Percentiles rank a stretch among this genome's conserved stretches.
Evolutionary conservation across 2,329 filamentous ascomycete species (phyloP).

Genomic region (Fusarium keratoplasticum): DNA sequence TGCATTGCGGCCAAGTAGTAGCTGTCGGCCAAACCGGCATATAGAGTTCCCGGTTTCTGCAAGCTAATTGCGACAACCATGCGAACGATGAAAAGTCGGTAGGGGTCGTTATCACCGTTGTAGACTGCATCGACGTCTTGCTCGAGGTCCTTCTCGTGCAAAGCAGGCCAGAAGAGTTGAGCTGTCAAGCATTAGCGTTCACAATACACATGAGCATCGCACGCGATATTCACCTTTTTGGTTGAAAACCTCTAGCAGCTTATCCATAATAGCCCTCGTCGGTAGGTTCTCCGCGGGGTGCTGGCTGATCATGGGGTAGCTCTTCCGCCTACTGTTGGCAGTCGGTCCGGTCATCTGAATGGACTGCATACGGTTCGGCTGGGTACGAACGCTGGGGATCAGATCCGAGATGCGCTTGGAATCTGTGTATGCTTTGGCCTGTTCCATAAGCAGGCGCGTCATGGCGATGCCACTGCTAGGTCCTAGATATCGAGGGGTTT

Average conservation of each 20-base stretch:
- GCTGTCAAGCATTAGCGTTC: slow-evolving; percentile 61
- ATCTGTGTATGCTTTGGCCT: slow-evolving; percentile 93
- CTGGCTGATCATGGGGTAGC: slow-evolving; percentile 90
- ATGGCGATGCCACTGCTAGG: slow-evolving; percentile 97
- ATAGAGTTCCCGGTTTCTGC: slow-evolving; percentile 89
- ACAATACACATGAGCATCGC: background rate
- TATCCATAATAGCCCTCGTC: slow-evolving; percentile 77
- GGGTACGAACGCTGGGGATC: slow-evolving; percentile 78
- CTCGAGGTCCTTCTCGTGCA: slow-evolving; percentile 85
- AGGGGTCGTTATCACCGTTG: slow-evolving; percentile 78
- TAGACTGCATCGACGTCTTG: slow-evolving; percentile 86
- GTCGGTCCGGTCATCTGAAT: slow-evolving; percentile 61
- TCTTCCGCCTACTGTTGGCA: slow-evolving; percentile 78
- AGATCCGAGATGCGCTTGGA: slow-evolving; percentile 92
- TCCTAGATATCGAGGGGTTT: slow-evolving; percentile 87
- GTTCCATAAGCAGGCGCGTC: slow-evolving; percentile 93
- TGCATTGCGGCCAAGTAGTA: slow-evolving; percentile 93
- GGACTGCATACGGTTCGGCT: slow-evolving; percentile 67
- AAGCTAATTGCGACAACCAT: slow-evolving; percentile 96
- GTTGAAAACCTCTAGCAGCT: slow-evolving; percentile 85
- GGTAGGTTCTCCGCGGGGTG: slow-evolving; percentile 83
- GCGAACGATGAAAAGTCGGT: slow-evolving; percentile 87
- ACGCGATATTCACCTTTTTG: slow-evolving; percentile 73
- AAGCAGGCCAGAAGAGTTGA: slow-evolving; percentile 86
- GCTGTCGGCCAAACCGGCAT: slow-evolving; percentile 93